These are phyloP conservation scores for Camellia sinensis DNA, from an alignment of 148 eudicot species.

Conservation along the genomic window DNA sequence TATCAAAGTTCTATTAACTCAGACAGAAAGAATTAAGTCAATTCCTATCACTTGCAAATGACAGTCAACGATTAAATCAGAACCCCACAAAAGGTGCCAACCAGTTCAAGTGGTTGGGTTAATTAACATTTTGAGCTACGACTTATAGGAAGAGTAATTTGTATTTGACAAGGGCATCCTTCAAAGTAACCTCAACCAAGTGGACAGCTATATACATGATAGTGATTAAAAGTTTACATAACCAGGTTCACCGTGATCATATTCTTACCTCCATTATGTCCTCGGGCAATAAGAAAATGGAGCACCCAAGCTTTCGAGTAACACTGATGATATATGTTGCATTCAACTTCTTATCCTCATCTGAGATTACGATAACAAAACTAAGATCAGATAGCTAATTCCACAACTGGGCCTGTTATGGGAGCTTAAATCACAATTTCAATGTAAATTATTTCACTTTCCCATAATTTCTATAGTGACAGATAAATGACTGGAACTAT, in stretches of 20 bases:
- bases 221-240: background rate
- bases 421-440: slow-evolving; percentile 1
- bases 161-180: background rate
- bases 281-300: slow-evolving; percentile 87
- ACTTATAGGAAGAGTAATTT: background rate
- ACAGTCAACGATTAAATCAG: background rate
- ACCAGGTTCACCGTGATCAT: background rate
- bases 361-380: slow-evolving; percentile 32
- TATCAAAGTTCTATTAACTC: too few species aligned
- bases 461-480: background rate
- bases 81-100: background rate
- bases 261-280: slow-evolving; percentile 77
- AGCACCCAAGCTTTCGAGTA: slow-evolving; percentile 90
- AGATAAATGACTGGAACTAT: background rate
- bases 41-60: background rate
- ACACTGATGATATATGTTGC: slow-evolving; percentile 89
- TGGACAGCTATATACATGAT: background rate
- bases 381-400: background rate
- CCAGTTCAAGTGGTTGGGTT: background rate
- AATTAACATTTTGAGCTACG: background rate
- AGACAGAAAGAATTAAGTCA: background rate
- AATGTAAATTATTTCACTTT: background rate
- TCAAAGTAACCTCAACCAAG: background rate
- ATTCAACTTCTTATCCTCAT: slow-evolving; percentile 82
- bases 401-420: background rate